These are phyloP conservation scores for Knoxdaviesia capensis DNA, from an alignment of 2,329 filamentous ascomycete species.

Conservation along the genomic window DNA sequence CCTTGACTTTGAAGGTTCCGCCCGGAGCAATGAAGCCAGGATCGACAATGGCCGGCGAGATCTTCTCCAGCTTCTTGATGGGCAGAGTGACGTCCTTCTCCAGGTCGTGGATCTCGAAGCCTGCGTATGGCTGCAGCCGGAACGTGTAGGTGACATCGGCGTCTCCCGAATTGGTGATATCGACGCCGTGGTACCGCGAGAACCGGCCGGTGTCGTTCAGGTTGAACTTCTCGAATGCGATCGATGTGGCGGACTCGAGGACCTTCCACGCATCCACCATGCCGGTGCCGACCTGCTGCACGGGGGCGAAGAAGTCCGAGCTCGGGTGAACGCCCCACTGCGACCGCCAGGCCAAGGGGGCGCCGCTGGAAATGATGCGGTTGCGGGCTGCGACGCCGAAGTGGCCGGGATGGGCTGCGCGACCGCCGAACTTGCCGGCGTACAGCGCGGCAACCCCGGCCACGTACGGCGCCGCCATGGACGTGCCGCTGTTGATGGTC, in stretches of 20 bases:
- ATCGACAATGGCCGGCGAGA: not conserved
- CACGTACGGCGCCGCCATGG: slow-evolving; percentile 33
- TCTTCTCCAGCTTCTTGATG: slow-evolving; percentile 1
- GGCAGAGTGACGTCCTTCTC: not conserved
- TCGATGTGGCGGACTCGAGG: slow-evolving; percentile 16
- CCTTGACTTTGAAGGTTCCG: not conserved
- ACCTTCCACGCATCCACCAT: slow-evolving; percentile 24
- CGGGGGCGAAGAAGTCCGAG: slow-evolving; percentile 10
- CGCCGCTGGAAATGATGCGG: not conserved
- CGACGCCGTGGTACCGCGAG: slow-evolving; percentile 11
- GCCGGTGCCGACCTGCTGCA: slow-evolving; percentile 24
- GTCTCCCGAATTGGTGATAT: slow-evolving; percentile 23
- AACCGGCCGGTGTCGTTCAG: slow-evolving; percentile 28
- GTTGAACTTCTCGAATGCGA: slow-evolving; percentile 21
- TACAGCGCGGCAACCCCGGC: slow-evolving; percentile 27
- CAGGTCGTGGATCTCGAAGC: slow-evolving; percentile 13
- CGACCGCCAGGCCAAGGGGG: not conserved
- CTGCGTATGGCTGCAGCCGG: slow-evolving; percentile 18
- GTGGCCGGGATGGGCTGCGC: slow-evolving; percentile 13
- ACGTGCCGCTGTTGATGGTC: slow-evolving; percentile 28
- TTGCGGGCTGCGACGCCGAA: slow-evolving; percentile 1
- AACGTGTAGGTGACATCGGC: slow-evolving; percentile 19
- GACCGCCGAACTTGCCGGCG: slow-evolving; percentile 19
- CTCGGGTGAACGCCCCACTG: not conserved
- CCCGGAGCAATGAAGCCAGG: not conserved